phyloP scores from a whole-genome alignment of 192 early-diverging fungal species.

The Backusella sp. region DNA sequence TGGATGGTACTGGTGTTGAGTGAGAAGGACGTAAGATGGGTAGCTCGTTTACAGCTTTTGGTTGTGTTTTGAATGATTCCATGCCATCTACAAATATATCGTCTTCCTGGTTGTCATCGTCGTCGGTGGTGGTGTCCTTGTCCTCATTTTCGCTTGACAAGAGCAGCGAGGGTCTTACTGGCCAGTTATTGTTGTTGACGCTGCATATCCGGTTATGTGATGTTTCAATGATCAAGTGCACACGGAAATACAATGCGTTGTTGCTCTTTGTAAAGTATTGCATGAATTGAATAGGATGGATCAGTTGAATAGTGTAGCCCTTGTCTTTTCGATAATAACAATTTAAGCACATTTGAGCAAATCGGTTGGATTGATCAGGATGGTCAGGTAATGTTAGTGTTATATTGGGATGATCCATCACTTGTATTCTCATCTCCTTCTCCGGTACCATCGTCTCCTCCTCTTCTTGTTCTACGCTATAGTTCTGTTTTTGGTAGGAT shows the following conservation, averaged over 20 bases:
- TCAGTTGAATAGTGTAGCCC: not conserved
- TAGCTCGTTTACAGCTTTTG: not conserved
- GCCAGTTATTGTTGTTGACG: slow-evolving; percentile 13
- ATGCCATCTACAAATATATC: slow-evolving; percentile 16
- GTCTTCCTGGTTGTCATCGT: not conserved
- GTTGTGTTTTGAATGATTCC: not conserved
- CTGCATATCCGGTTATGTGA: not conserved
- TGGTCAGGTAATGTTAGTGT: not conserved
- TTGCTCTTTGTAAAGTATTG: not conserved
- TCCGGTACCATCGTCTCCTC: not conserved
- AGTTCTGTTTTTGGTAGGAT: not conserved
- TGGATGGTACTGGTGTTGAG: not conserved
- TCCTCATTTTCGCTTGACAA: not conserved
- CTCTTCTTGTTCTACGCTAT: not conserved
- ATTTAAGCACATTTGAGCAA: slow-evolving; percentile 6
- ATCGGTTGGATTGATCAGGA: not conserved
- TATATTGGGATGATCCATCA: not conserved
- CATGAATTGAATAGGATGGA: slow-evolving; percentile 10
- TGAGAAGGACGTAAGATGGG: not conserved
- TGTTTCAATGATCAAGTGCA: not conserved
- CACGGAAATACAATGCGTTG: not conserved
- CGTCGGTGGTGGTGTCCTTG: not conserved
- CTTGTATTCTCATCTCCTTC: slow-evolving; percentile 2
- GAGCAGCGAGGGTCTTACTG: not conserved
- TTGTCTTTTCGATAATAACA: not conserved